Conservation (phyloP, 108 stramenopile genomes). For the Aurantiochytrium sp. region DNA sequence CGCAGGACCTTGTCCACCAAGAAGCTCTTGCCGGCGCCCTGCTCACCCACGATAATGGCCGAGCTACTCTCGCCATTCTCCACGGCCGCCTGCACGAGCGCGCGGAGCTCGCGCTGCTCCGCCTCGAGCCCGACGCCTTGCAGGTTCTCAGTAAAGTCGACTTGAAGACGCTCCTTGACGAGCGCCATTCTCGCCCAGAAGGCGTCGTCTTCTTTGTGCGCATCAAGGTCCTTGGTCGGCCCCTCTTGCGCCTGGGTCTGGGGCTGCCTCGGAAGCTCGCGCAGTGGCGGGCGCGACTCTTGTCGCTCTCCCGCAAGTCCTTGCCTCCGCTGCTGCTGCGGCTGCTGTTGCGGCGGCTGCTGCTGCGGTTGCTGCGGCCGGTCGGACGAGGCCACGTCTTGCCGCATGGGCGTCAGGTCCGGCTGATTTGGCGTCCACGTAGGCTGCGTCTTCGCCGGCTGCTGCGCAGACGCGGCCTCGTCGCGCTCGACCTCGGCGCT, state of each 20-base stretch:
- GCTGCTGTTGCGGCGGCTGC: no score
- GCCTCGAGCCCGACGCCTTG: background rate
- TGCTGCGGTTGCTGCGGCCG: no score
- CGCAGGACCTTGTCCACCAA: slow-evolving; percentile 16
- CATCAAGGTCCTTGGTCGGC: background rate
- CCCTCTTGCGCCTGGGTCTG: background rate
- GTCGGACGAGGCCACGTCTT: no score
- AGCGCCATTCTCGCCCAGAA: background rate
- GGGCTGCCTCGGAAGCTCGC: background rate
- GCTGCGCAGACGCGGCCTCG: no score
- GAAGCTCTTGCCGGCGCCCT: background rate
- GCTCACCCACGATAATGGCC: background rate
- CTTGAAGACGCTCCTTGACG: background rate
- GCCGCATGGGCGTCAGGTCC: no score
- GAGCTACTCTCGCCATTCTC: slow-evolving; percentile 14
- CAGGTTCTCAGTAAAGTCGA: background rate
- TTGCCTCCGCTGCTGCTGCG: background rate
- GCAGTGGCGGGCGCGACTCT: background rate
- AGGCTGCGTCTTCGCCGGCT: no score
- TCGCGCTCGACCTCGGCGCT: no score
- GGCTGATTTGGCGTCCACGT: no score
- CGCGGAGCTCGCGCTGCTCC: background rate
- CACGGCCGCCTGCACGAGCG: background rate
- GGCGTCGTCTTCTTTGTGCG: background rate
- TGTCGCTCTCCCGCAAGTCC: background rate